phyloP scores from a whole-genome alignment of 2,329 filamentous ascomycete genomes.

The Rhynchosporium secalis region DNA sequence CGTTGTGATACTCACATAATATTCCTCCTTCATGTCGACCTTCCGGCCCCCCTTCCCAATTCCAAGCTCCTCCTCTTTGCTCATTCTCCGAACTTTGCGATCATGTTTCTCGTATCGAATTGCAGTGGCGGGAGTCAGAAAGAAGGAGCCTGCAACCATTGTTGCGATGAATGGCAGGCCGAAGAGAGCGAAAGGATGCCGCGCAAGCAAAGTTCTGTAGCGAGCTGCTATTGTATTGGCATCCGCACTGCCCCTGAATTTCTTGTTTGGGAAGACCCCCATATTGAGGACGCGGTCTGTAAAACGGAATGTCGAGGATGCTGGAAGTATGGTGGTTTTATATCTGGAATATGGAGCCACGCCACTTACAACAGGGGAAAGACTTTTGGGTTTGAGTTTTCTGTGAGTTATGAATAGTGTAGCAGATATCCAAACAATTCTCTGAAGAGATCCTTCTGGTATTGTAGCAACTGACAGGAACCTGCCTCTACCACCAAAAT shows the following conservation, averaged over 20 bases:
- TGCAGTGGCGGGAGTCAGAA: conserved; percentile 90
- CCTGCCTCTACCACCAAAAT: too few species aligned
- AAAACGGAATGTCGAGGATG: not conserved
- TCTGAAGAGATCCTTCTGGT: too few species aligned
- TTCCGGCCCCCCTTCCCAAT: conserved; percentile 69
- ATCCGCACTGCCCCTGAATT: conserved; percentile 67
- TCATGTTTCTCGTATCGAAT: conserved; percentile 93
- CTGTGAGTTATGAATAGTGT: too few species aligned
- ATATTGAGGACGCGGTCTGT: conserved; percentile 6
- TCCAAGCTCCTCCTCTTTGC: conserved; percentile 81
- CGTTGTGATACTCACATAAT: conserved; percentile 64
- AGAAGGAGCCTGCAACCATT: conserved; percentile 90
- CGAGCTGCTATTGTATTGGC: conserved; percentile 67
- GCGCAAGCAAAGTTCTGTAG: conserved; percentile 74
- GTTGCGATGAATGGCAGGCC: conserved; percentile 89
- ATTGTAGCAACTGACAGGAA: too few species aligned
- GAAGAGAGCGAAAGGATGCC: conserved; percentile 87
- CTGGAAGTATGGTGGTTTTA: conserved; percentile 13
- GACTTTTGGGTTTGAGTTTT: too few species aligned
- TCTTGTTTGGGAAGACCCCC: conserved; percentile 62
- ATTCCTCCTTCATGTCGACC: conserved; percentile 82
- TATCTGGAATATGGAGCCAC: not conserved
- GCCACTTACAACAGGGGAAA: too few species aligned
- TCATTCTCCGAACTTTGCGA: conserved; percentile 81
- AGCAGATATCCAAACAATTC: too few species aligned